Conservation (phyloP, 768 basidiomycete genomes). For the Panus rudis region DNA sequence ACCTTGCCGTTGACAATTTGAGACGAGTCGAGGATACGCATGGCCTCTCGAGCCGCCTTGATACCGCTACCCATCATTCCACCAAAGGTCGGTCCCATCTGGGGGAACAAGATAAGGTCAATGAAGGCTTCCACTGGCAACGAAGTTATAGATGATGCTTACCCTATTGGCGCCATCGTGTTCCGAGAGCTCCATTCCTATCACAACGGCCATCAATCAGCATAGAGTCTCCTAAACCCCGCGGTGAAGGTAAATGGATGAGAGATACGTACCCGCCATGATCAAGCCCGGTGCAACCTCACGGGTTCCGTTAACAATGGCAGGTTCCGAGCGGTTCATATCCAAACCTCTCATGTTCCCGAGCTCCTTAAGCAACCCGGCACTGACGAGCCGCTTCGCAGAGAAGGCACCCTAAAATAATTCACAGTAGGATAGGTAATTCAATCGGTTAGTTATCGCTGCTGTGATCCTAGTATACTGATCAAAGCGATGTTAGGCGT, state of each 20-base stretch:
- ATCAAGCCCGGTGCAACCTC: conserved; percentile 72
- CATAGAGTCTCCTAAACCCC: not conserved
- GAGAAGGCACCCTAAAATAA: conserved; percentile 57
- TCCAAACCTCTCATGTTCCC: conserved; percentile 78
- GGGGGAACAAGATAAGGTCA: not conserved
- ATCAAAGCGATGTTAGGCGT: not conserved
- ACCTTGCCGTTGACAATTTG: conserved; percentile 32
- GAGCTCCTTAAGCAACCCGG: conserved; percentile 64
- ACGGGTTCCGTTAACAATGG: conserved; percentile 71
- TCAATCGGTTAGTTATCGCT: not conserved
- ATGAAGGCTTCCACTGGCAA: not conserved
- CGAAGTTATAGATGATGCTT: conserved; percentile 25
- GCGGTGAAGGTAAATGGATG: not conserved
- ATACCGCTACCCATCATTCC: conserved; percentile 76
- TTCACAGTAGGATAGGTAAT: not conserved
- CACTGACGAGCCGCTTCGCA: conserved; percentile 71
- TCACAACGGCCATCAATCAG: conserved; percentile 4
- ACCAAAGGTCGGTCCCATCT: conserved; percentile 62
- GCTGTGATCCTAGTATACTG: not conserved
- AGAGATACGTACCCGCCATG: conserved; percentile 49
- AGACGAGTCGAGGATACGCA: conserved; percentile 26
- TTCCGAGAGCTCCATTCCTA: conserved; percentile 79
- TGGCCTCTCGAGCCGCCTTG: conserved; percentile 32
- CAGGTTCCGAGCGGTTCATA: conserved; percentile 78
- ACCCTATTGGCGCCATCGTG: conserved; percentile 75